Conservation (phyloP, 441 rosid species). For the Brassica balearica region DNA sequence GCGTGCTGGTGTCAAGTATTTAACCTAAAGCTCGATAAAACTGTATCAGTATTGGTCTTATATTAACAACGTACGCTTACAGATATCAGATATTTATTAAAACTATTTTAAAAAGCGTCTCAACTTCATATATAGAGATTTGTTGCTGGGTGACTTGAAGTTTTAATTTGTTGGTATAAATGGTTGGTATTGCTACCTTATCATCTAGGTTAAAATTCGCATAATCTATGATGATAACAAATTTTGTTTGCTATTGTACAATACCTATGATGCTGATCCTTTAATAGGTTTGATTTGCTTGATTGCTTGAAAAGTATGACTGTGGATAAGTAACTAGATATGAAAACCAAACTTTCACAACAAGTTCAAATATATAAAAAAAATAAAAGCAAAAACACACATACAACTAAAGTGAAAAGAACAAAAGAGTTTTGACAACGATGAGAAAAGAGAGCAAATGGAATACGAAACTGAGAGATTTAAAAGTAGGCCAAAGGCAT, state of each 20-base stretch:
- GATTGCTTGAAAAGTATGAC: background rate
- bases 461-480: conserved; percentile 23
- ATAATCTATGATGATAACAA: background rate
- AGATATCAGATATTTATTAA: background rate
- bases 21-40: background rate
- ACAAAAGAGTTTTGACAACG: conserved; percentile 13
- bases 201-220: background rate
- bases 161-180: background rate
- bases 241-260: background rate
- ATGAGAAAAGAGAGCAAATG: conserved; percentile 25
- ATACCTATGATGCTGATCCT: background rate
- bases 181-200: background rate
- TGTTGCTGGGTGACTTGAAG: background rate
- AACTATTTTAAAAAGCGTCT: background rate
- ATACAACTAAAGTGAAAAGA: conserved; percentile 15
- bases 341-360: background rate
- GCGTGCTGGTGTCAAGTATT: no score
- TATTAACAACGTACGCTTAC: background rate
- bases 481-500: conserved; percentile 25
- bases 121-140: background rate
- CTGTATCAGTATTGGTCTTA: background rate
- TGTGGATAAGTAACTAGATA: background rate
- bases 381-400: background rate
- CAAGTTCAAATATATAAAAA: background rate
- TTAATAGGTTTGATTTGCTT: background rate